These are phyloP conservation scores for Solanum hybrid DNA, from an alignment of 305 asterid genomes.

Conservation along the genomic window DNA sequence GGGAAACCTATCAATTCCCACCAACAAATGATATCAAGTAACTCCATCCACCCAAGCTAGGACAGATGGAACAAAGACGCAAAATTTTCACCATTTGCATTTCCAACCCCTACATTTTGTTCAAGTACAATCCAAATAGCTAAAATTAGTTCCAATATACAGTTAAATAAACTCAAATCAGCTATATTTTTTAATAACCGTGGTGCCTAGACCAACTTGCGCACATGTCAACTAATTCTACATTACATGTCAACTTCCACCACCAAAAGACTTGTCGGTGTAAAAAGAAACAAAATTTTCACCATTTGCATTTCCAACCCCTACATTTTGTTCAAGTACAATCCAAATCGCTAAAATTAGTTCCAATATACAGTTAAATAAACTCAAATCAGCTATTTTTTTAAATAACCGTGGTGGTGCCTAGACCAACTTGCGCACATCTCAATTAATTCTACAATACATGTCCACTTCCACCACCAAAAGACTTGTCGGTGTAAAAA, in stretches of 20 bases:
- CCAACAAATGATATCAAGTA: neutral
- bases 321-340: neutral
- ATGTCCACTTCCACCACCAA: neutral
- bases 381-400: neutral
- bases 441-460: neutral
- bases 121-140: neutral
- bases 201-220: no score
- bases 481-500: neutral
- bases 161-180: neutral
- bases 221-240: neutral
- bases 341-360: neutral
- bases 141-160: neutral
- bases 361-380: neutral
- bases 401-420: neutral
- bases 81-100: neutral
- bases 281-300: neutral
- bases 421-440: neutral
- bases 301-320: neutral
- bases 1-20: neutral
- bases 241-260: neutral
- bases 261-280: no score
- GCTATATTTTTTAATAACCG: neutral
- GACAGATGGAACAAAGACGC: neutral
- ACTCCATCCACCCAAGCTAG: neutral
- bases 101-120: neutral